Base-by-base conservation (phyloP, 352 stramenopile genomes). In the Albugo candida region DNA sequence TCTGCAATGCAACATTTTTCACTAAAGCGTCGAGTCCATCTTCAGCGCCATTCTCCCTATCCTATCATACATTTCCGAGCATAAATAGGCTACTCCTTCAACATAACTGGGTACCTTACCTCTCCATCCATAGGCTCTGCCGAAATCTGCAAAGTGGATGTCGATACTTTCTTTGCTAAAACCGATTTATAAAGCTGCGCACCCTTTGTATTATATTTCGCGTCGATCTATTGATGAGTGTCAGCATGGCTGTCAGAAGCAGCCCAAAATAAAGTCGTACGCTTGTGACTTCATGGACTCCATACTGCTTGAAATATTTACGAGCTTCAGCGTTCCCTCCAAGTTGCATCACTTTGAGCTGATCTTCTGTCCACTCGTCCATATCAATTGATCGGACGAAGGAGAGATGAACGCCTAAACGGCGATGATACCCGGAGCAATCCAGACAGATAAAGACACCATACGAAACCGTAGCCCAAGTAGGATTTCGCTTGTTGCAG, bases 371-470 rank as follows among this genome's bases (percentile, higher is more conserved):
- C 91, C 91, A 97, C 54, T 96, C 83, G 67, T 97, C 91, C 79
- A 97, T 94, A 54, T 97, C 87, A 31, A 94, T 83, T 27, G 88
- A 97, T 24, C 91, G 71, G 53, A 97, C 87, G 50, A 97, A 97
- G 19, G 81, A 92, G 47, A 97, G 60, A 56, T 97, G 88, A 41
- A 96, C 84, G 38, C 91, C 91, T 43, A 97, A 59, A 27, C 80
- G 79, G 31, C 91, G 81, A 58, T 97, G 92, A 54, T 95, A 88
- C 0, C 82, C 88, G 1, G 82, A 95, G 64, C 91, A 97, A 55
- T 96, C 89, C 38, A 97, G 67, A 55, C 92, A 97, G 54, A 97
- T 95, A 54, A 97, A 95, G 37, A 97, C 83, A 54, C 92, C 92
- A 61, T 96, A 97, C 13, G 81, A 95, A 50, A 95, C 87, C 1